These are phyloP conservation scores for Xylaria polymorpha DNA, from an alignment of 2,329 filamentous ascomycete genomes.

Conservation along the genomic window DNA sequence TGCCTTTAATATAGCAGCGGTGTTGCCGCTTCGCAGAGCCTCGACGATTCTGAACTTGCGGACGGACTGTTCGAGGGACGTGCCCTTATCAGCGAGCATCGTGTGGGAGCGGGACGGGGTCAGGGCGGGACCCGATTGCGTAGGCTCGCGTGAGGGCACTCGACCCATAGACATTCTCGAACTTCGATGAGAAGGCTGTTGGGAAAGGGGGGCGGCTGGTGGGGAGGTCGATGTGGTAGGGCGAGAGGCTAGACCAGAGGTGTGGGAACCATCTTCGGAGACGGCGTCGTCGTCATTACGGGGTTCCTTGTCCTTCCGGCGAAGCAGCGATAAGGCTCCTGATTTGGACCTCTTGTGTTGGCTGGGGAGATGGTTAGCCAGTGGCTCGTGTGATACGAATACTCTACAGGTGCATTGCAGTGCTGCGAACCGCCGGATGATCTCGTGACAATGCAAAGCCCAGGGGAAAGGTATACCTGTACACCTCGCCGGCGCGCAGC, in stretches of 20 bases:
- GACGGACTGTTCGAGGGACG: constrained; percentile 89
- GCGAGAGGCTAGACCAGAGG: constrained; percentile 50
- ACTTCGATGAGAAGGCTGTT: constrained; percentile 55
- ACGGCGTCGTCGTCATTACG: constrained; percentile 59
- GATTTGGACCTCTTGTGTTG: constrained; percentile 67
- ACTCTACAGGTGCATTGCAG: background rate
- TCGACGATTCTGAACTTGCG: constrained; percentile 95
- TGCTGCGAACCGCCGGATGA: background rate
- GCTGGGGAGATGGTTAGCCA: constrained; percentile 42
- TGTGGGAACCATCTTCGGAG: constrained; percentile 61
- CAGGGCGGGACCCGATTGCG: constrained; percentile 24
- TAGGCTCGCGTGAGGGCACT: constrained; percentile 51
- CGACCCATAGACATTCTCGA: constrained; percentile 62
- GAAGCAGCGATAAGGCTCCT: constrained; percentile 64
- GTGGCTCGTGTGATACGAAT: background rate
- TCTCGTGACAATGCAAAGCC: background rate
- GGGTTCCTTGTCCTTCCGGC: constrained; percentile 60
- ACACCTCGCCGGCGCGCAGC: constrained; percentile 10
- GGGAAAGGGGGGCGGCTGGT: constrained; percentile 53
- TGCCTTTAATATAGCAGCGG: constrained; percentile 86
- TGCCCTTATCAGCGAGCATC: constrained; percentile 55
- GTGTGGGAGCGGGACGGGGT: constrained; percentile 40
- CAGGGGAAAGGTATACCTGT: background rate
- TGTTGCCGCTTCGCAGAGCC: constrained; percentile 89
- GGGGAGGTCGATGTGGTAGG: constrained; percentile 51